Percentiles rank a stretch among this genome's conserved stretches.
phyloP scores from a whole-genome alignment of 352 stramenopile genomes.

The Lagenidium giganteum region DNA sequence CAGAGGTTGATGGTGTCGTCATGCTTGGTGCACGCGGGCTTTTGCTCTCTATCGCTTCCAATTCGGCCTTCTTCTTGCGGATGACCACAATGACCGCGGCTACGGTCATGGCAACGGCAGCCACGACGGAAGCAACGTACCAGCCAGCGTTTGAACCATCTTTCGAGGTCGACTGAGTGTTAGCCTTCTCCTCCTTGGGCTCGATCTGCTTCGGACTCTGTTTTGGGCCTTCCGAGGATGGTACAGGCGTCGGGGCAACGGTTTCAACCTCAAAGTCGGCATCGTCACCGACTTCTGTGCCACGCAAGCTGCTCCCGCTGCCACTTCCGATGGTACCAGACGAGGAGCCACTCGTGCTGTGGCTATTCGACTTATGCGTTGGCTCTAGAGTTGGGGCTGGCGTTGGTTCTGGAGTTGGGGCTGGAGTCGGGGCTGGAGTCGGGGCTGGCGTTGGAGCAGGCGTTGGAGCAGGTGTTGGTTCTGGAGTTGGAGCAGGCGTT shows the following conservation, averaged over 20 bases:
- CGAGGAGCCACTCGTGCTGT: too few relatives aligned
- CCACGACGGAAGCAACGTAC: conserved; percentile 22
- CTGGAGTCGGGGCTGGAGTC: background rate
- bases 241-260: too few relatives aligned
- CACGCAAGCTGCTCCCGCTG: too few relatives aligned
- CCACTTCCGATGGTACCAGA: too few relatives aligned
- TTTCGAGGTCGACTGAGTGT: conserved; percentile 33
- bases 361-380: background rate
- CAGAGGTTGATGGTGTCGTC: too few relatives aligned
- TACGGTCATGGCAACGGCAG: conserved; percentile 24
- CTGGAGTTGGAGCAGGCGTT: background rate
- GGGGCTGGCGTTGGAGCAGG: background rate
- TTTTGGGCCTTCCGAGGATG: background rate
- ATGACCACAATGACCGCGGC: conserved; percentile 36
- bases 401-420: background rate
- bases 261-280: too few relatives aligned
- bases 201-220: background rate
- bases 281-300: too few relatives aligned
- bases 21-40: too few relatives aligned
- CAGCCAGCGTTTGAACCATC: conserved; percentile 22
- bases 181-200: conserved; percentile 23
- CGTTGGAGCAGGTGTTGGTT: too few relatives aligned
- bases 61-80: conserved; percentile 40
- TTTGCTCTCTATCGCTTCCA: conserved; percentile 24
- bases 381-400: background rate